A percentile compares a stretch with the other conserved stretches of the same genome.
These are phyloP conservation scores for Triglochin maritima DNA, from an alignment of 106 monocot genomes.

Conservation along the genomic window DNA sequence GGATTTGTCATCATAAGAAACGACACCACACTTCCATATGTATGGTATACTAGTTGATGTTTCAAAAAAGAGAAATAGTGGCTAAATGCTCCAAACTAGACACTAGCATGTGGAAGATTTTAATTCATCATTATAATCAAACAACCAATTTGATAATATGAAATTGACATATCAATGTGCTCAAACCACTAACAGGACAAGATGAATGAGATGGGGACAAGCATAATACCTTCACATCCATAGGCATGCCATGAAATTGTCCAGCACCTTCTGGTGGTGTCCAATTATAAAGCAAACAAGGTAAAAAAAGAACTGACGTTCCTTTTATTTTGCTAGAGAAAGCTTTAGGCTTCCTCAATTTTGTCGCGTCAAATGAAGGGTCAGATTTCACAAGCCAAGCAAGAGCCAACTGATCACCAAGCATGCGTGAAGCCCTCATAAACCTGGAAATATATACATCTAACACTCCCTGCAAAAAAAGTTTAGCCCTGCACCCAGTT, in stretches of 20 bases:
- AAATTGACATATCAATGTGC: neutral
- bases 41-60: too few relatives aligned
- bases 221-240: slow-evolving; percentile 68
- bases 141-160: neutral
- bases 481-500: slow-evolving; percentile 42
- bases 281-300: slow-evolving; percentile 92
- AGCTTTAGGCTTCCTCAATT: slow-evolving; percentile 38
- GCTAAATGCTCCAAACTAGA: too few relatives aligned
- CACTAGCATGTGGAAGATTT: too few relatives aligned
- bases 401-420: slow-evolving; percentile 88
- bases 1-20: too few relatives aligned
- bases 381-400: slow-evolving; percentile 69
- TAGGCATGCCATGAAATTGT: slow-evolving; percentile 98
- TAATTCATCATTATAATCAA: too few relatives aligned
- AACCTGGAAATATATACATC: slow-evolving; percentile 61
- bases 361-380: slow-evolving; percentile 33
- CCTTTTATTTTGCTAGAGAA: slow-evolving; percentile 54
- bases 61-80: too few relatives aligned
- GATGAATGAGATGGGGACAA: too few relatives aligned
- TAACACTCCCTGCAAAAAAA: slow-evolving; percentile 68
- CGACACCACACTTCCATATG: too few relatives aligned
- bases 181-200: too few relatives aligned
- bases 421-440: slow-evolving; percentile 84
- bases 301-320: slow-evolving; percentile 61
- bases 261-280: slow-evolving; percentile 98